Evolutionary conservation across 2,329 filamentous ascomycete genomes (phyloP), one percentile per base, ranked within the genome.

Genomic region (Hyphodiscus sp.): DNA sequence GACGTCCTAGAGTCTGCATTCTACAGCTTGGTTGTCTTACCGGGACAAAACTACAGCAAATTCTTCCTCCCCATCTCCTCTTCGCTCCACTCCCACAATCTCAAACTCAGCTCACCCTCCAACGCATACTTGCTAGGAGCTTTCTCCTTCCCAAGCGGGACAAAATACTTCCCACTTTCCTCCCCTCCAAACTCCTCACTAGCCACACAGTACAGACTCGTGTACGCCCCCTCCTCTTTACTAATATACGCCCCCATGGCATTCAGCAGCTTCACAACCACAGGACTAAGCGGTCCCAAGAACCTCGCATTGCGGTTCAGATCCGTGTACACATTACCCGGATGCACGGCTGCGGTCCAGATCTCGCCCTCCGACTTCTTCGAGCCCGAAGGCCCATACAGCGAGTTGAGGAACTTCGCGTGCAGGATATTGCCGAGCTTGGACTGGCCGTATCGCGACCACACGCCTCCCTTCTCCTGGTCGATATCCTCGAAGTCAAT

Each of bases 391-490:
- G 58, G 64, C 0, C 70, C 69, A 54, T 72, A 69, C 13, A 20
- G 52, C 50, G 62, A 63, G 48, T 70, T 58, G 42, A 75, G 57
- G 13, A 63, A 66, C 53, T 63, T 68, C n/a, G 69, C 59, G 59
- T 74, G 71, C 41, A 75, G 65, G 20, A 75, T 65, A 51, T 75
- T 76, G 49, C 69, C 73, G 6, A 75, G 70, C 61, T 76, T 76
- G 61, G 66, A 69, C 61, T 74, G 72, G 15, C 70, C 72, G 61
- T 76, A 76, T 11, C 71, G 67, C 53, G 67, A 65, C 69, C 61
- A 69, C 52, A 26, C 3, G 11, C 66, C 63, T 11, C 63, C 61
- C 53, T 71, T 67, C 52, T 68, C 66, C 49, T 67, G 65, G 7
- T 55, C 52, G 8, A 54, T 43, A 23, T 61, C 55, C 1, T 44